Evolutionary conservation across 2,329 filamentous ascomycete species (phyloP).

Genomic region (Penicillium sp.): DNA sequence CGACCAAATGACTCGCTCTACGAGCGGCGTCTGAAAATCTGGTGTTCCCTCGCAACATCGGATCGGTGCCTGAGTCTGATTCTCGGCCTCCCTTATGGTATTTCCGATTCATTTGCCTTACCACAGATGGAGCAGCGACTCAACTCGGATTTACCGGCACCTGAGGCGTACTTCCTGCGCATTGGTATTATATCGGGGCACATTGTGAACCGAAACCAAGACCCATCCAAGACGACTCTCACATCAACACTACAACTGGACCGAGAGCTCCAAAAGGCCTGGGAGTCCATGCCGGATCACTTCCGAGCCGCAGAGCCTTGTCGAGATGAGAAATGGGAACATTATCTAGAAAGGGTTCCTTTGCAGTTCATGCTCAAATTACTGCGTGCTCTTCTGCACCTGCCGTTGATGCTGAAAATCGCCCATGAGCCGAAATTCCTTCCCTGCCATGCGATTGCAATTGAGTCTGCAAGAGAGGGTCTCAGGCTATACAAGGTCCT

Average conservation of each 20-base stretch:
- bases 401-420: conserved; percentile 47
- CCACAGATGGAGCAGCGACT: conserved; percentile 29
- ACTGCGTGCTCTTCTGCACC: conserved; percentile 42
- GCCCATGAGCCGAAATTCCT: conserved; percentile 37
- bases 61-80: conserved; percentile 53
- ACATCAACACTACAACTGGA: conserved; percentile 42
- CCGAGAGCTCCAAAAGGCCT: conserved; percentile 38
- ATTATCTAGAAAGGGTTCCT: conserved; percentile 33
- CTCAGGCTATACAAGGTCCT: conserved; percentile 39
- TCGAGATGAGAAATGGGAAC: conserved; percentile 22
- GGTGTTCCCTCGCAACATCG: conserved; percentile 40
- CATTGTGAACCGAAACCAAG: conserved; percentile 44
- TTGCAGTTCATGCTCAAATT: conserved; percentile 43
- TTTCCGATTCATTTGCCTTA: conserved; percentile 32
- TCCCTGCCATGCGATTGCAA: conserved; percentile 38
- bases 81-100: conserved; percentile 51
- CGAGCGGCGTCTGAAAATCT: conserved; percentile 36
- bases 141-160: conserved; percentile 13
- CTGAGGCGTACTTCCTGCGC: conserved; percentile 32
- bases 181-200: conserved; percentile 38
- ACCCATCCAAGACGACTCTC: conserved; percentile 35
- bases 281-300: conserved; percentile 28
- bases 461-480: conserved; percentile 44
- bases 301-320: conserved; percentile 30
- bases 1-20: conserved; percentile 26